phyloP scores from a whole-genome alignment of 495 filamentous ascomycete genomes.

The Tirmania nivea region DNA sequence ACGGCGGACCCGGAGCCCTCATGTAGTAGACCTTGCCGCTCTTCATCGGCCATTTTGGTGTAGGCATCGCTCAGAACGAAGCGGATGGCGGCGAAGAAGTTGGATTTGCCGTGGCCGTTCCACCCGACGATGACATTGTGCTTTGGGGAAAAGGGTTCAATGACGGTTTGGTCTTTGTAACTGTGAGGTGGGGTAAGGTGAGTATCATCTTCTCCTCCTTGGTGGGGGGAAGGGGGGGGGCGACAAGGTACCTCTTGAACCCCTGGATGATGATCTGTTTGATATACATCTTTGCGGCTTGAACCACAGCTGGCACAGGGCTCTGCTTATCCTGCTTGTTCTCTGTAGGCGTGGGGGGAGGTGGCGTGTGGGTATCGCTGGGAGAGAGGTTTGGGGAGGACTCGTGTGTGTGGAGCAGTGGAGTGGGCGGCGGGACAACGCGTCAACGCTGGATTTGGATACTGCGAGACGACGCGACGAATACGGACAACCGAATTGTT shows the following conservation, averaged over 20 bases:
- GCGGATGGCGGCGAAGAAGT: conserved; percentile 98
- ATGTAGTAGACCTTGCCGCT: conserved; percentile 83
- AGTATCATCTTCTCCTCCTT: background rate
- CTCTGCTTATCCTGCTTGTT: too few relatives aligned
- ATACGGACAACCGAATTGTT: too few relatives aligned
- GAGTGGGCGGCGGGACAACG: too few relatives aligned
- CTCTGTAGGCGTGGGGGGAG: too few relatives aligned
- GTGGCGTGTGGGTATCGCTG: too few relatives aligned
- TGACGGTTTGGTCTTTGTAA: conserved; percentile 98
- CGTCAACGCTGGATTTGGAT: too few relatives aligned
- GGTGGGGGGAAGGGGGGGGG: background rate
- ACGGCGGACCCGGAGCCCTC: conserved; percentile 94
- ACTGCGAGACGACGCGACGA: too few relatives aligned
- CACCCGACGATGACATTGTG: conserved; percentile 98
- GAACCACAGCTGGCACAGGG: too few relatives aligned
- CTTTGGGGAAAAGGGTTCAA: conserved; percentile 92
- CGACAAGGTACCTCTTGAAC: conserved; percentile 65
- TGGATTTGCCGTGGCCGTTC: conserved; percentile 97
- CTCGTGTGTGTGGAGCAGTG: too few relatives aligned
- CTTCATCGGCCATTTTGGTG: conserved; percentile 84
- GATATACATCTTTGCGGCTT: conserved; percentile 57
- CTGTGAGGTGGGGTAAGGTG: conserved; percentile 26
- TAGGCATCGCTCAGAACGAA: conserved; percentile 98
- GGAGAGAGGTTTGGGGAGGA: too few relatives aligned
- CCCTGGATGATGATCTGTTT: conserved; percentile 99